These are phyloP conservation scores for Pugionium cornutum DNA, from an alignment of 345 rosid species.

Conservation along the genomic window DNA sequence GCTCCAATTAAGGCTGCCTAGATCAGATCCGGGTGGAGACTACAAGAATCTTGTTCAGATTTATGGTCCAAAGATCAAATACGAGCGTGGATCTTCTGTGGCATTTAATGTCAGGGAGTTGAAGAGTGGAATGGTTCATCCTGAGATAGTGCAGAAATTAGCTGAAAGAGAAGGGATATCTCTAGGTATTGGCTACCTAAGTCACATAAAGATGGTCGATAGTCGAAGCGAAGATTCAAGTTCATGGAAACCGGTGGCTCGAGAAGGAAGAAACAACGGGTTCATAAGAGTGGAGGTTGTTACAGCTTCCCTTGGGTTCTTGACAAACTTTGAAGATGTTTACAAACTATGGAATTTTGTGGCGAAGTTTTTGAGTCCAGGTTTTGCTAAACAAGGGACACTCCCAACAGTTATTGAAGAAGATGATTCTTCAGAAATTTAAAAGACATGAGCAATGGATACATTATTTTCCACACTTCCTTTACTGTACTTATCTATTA, in stretches of 20 bases:
- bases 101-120: conserved; percentile 85
- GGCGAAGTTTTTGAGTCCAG: conserved; percentile 83
- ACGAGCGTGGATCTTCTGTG: conserved; percentile 93
- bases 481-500: conserved; percentile 28
- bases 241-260: conserved; percentile 67
- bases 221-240: conserved; percentile 61
- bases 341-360: conserved; percentile 87
- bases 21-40: conserved; percentile 57
- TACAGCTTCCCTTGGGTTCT: conserved; percentile 92
- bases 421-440: conserved; percentile 49
- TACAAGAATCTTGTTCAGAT: conserved; percentile 72
- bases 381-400: conserved; percentile 63
- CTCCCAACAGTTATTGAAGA: conserved; percentile 82
- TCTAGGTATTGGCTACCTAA: conserved; percentile 85
- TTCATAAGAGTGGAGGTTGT: conserved; percentile 86
- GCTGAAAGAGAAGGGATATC: conserved; percentile 93
- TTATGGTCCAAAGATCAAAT: conserved; percentile 96
- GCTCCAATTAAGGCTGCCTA: conserved; percentile 74
- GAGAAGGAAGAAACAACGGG: conserved; percentile 53
- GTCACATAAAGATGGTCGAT: conserved; percentile 78
- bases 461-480: conserved; percentile 21
- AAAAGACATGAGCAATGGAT: conserved; percentile 18
- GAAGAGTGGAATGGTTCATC: conserved; percentile 71
- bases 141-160: conserved; percentile 86
- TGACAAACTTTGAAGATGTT: conserved; percentile 96